Evolutionary conservation across 148 eudicot species (phyloP), one percentile per base, ranked within the genome.

Genomic region (Selenicereus undatus): DNA sequence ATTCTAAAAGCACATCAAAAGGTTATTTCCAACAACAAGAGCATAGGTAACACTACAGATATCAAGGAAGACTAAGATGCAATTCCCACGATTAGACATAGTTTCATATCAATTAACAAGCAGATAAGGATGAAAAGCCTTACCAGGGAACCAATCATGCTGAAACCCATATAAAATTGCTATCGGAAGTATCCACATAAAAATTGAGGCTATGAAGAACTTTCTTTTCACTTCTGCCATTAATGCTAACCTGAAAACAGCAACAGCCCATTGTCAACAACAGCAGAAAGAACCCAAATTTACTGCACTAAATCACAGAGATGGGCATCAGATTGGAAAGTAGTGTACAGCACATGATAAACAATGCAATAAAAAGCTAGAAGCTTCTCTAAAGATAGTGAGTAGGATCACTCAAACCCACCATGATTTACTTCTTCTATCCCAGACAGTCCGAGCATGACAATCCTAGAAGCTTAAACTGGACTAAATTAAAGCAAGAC

Each of bases 161-260:
- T 91, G 89, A 82, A 92, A 91, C 58, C 92, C 92, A 77, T 91
- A 91, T 76, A 92, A 87, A 76, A 92, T 88, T 50, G 83, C 89
- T 82, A 91, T 78, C 32, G 97, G 97, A 73, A 84, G 88, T 78
- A 84, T 74, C 90, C 94, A 91, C 94, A 91, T 92, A 43, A 91
- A 88, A 80, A 87, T 83, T 2, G 97, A 92, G 42, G 90, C 82
- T 35, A 88, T 69, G 51, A 92, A 79, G 77, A 92, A 92, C 87
- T 88, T 92, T 76, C 83, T 82, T 30, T 81, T 78, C 27, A 87
- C 91, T 71, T 69, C 74, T 22, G 87, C 88, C 92, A 88, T 89
- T 77, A 64, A 64, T 66, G 77, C 70, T 58, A 84, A 65, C 82
- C 91, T 86, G 48, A 73, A 26, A 80, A 20, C 58, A 60, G 36